Conservation (phyloP, 1,284 basidiomycete genomes). For the Moesziomyces antarcticus region DNA sequence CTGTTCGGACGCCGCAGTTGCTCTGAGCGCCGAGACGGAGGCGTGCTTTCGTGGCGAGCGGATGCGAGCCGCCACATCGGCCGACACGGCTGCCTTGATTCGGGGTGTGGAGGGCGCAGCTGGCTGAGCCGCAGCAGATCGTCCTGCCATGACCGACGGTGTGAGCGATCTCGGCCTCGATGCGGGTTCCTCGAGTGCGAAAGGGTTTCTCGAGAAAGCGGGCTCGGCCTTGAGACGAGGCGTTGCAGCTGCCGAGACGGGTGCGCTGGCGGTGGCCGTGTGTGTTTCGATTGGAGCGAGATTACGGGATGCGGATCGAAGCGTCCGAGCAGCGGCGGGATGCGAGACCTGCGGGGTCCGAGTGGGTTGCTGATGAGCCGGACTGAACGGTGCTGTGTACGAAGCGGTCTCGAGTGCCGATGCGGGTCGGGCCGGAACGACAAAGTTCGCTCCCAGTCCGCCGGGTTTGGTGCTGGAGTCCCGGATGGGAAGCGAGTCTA, state of each 20-base stretch:
- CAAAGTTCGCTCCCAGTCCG: neutral
- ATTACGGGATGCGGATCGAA: slow-evolving; percentile 19
- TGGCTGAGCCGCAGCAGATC: slow-evolving; percentile 2
- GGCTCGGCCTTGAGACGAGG: slow-evolving; percentile 22
- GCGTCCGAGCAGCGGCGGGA: slow-evolving; percentile 2
- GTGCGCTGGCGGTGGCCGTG: slow-evolving; percentile 3
- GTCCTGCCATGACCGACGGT: slow-evolving; percentile 23
- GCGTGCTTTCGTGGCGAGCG: slow-evolving; percentile 39
- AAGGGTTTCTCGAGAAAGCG: slow-evolving; percentile 1
- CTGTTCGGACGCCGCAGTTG: slow-evolving; percentile 1
- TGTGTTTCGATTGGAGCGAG: neutral
- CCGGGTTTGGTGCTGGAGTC: neutral
- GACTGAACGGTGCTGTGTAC: slow-evolving; percentile 8
- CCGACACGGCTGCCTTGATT: slow-evolving; percentile 44
- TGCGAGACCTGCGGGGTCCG: neutral
- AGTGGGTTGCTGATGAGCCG: neutral
- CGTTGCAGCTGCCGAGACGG: slow-evolving; percentile 12
- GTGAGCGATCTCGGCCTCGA: slow-evolving; percentile 34
- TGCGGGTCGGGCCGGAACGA: slow-evolving; percentile 11
- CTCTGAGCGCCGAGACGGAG: slow-evolving; percentile 24
- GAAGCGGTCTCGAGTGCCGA: slow-evolving; percentile 16
- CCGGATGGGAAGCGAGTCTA: slow-evolving; percentile 19
- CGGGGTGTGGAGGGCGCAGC: slow-evolving; percentile 21
- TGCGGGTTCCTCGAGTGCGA: neutral
- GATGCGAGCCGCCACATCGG: slow-evolving; percentile 41